phyloP scores from a whole-genome alignment of 2,329 filamentous ascomycete genomes.

The Colletotrichum lupini region DNA sequence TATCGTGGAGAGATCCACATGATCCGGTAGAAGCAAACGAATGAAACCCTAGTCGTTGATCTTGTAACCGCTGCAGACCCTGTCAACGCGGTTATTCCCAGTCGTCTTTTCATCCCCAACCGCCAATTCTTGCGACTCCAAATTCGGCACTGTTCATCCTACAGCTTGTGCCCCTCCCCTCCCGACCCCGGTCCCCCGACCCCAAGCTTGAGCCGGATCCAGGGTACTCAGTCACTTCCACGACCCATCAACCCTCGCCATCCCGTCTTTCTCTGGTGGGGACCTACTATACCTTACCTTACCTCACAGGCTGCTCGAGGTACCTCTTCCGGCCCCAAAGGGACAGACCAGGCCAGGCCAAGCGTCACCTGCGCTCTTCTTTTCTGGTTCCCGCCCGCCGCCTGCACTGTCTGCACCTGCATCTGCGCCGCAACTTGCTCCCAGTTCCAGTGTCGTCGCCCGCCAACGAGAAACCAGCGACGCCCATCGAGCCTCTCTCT shows the following conservation, averaged over 20 bases:
- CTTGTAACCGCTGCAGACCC: constrained; percentile 49
- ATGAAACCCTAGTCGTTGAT: constrained; percentile 50
- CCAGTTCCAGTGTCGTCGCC: constrained; percentile 21
- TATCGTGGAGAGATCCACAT: constrained; percentile 32
- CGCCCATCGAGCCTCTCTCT: constrained; percentile 21
- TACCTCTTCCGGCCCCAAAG: constrained; percentile 10
- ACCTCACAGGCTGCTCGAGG: neutral
- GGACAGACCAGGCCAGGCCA: constrained; percentile 18
- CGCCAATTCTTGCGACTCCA: constrained; percentile 37
- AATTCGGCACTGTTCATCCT: constrained; percentile 49
- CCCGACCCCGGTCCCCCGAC: neutral
- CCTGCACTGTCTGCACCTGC: constrained; percentile 10
- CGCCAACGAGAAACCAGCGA: constrained; percentile 25
- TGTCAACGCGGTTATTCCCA: constrained; percentile 23
- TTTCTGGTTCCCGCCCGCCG: constrained; percentile 29
- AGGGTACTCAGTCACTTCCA: constrained; percentile 2
- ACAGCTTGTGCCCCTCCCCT: constrained; percentile 47
- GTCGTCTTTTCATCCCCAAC: constrained; percentile 39
- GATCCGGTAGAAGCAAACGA: constrained; percentile 45
- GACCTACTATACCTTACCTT: constrained; percentile 38
- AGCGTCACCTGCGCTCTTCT: constrained; percentile 42
- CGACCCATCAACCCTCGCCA: constrained; percentile 17
- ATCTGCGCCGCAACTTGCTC: constrained; percentile 24
- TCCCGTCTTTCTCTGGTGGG: constrained; percentile 48
- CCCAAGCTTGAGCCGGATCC: constrained; percentile 3